Evolutionary conservation across 164 flowering plant genomes (phyloP).

Genomic region (Warburgia ugandensis): DNA sequence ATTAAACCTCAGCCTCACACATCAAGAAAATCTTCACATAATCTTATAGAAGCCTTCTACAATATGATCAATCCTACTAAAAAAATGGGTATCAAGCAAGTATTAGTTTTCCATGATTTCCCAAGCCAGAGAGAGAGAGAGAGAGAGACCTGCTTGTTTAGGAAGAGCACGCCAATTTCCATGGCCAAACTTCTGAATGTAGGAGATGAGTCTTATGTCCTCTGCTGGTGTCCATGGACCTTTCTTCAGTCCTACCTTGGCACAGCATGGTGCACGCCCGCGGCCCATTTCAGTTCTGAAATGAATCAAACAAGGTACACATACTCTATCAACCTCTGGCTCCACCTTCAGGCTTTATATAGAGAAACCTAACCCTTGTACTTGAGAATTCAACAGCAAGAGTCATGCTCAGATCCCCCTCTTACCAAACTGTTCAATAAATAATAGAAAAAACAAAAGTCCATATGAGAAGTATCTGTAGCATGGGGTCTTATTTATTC

Average conservation of each 20-base stretch:
- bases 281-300: slow-evolving; percentile 10
- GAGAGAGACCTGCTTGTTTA: slow-evolving; percentile 48
- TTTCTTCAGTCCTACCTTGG: slow-evolving; percentile 53
- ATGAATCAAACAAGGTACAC: not conserved
- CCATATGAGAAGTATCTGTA: not conserved
- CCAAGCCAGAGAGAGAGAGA: slow-evolving; percentile 6
- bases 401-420: slow-evolving; percentile 2
- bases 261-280: slow-evolving; percentile 72
- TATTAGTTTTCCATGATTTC: no score
- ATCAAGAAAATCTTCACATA: no score
- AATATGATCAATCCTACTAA: no score
- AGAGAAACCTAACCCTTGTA: not conserved
- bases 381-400: slow-evolving; percentile 4
- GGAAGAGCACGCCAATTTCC: slow-evolving; percentile 79
- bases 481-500: not conserved
- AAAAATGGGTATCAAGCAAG: no score
- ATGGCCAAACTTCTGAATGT: slow-evolving; percentile 64
- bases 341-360: slow-evolving; percentile 4
- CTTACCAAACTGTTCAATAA: slow-evolving; percentile 8
- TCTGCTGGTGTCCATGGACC: slow-evolving; percentile 82
- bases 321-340: not conserved
- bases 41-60: no score
- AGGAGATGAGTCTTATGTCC: slow-evolving; percentile 51
- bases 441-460: not conserved
- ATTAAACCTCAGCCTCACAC: no score